Conservation (phyloP, 2,329 filamentous ascomycete species). For the Lasiodiplodia theobromae region DNA sequence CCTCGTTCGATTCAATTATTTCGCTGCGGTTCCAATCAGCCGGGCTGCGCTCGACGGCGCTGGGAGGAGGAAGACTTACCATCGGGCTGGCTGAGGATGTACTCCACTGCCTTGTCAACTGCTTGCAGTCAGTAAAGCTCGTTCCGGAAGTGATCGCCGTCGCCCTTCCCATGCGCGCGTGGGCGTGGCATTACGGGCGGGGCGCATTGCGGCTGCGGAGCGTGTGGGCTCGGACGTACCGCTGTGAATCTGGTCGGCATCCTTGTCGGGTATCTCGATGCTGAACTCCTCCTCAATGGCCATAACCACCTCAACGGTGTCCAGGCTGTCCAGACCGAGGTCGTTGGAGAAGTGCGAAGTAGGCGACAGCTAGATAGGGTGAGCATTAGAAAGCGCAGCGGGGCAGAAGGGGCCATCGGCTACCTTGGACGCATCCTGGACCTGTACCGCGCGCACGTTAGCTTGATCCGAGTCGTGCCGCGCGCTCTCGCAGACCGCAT, state of each 20-base stretch:
- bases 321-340: constrained; percentile 94
- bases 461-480: constrained; percentile 31
- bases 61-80: constrained; percentile 63
- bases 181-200: neutral
- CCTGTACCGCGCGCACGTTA: constrained; percentile 56
- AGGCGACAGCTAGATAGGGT: constrained; percentile 72
- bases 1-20: constrained; percentile 38
- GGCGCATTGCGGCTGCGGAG: neutral
- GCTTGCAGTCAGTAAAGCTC: constrained; percentile 41
- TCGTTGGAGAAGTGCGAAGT: constrained; percentile 95
- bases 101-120: constrained; percentile 95
- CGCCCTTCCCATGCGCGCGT: neutral
- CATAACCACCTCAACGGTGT: constrained; percentile 99
- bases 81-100: constrained; percentile 92
- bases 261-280: constrained; percentile 98
- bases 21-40: constrained; percentile 42
- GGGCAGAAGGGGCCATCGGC: constrained; percentile 20
- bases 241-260: constrained; percentile 92
- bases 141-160: constrained; percentile 6
- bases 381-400: constrained; percentile 33
- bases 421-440: constrained; percentile 67
- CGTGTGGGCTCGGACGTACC: constrained; percentile 64
- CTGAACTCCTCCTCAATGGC: constrained; percentile 96
- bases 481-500: constrained; percentile 37
- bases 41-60: neutral